Evolutionary conservation across 176 grass and related monocot species (phyloP).

Genomic region (Hordeum vulgare): MorexV3_pseudomolecules_assembly NC_058519.1:65466729-65467228

Average conservation of each 20-base stretch:
- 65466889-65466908: no score
- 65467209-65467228: constrained; percentile 52
- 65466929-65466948: background rate
- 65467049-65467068: background rate
- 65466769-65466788: no score
- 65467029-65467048: no score
- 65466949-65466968: background rate
- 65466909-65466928: background rate
- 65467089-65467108: background rate
- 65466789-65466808: no score
- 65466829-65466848: no score
- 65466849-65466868: no score
- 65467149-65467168: background rate
- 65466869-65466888: no score
- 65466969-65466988: background rate
- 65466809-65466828: no score
- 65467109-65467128: background rate
- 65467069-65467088: background rate
- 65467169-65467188: constrained; percentile 42
- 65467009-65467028: no score
- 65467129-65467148: constrained; percentile 14
- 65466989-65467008: background rate
- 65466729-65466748: no score
- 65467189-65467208: constrained; percentile 50
- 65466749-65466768: no score